A percentile compares a stretch with the other conserved stretches of the same genome.
These are phyloP conservation scores for Beta corolliflora DNA, from an alignment of 179 eudicot genomes.

Conservation along the genomic window DNA sequence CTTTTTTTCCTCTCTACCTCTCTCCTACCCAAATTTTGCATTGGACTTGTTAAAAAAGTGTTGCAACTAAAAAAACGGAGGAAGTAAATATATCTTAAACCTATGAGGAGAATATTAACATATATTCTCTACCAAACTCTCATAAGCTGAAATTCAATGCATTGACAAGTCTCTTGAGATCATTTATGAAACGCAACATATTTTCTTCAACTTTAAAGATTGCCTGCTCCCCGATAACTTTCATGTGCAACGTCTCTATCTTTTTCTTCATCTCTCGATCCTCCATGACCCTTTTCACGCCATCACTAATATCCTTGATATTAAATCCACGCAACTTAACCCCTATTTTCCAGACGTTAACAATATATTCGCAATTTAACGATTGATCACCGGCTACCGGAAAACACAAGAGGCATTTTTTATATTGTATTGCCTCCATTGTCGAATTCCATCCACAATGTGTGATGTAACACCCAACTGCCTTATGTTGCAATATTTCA, in stretches of 20 bases:
- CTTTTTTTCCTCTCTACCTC: no score
- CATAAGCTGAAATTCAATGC: conserved; percentile 9
- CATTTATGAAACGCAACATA: conserved; percentile 40
- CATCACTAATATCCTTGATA: conserved; percentile 37
- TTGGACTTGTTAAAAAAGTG: no score
- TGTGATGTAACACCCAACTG: conserved; percentile 70
- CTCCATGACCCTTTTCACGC: conserved; percentile 39
- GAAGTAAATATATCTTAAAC: no score
- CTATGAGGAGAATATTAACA: no score
- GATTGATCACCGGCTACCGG: conserved; percentile 86
- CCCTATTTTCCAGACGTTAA: conserved; percentile 63
- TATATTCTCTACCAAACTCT: not conserved
- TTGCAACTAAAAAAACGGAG: no score
- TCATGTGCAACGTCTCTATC: conserved; percentile 38
- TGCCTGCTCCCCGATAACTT: conserved; percentile 54
- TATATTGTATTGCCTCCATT: conserved; percentile 64
- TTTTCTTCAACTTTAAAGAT: conserved; percentile 28
- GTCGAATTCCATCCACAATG: conserved; percentile 97
- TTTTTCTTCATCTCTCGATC: conserved; percentile 47
- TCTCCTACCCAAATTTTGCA: no score
- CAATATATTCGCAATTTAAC: conserved; percentile 65
- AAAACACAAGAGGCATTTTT: conserved; percentile 53
- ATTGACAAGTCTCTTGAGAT: conserved; percentile 14
- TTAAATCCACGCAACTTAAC: conserved; percentile 47
- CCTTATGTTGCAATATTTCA: conserved; percentile 55